These are phyloP conservation scores for Pleurotus platypus DNA, from an alignment of 768 basidiomycete genomes.

Conservation along the genomic window DNA sequence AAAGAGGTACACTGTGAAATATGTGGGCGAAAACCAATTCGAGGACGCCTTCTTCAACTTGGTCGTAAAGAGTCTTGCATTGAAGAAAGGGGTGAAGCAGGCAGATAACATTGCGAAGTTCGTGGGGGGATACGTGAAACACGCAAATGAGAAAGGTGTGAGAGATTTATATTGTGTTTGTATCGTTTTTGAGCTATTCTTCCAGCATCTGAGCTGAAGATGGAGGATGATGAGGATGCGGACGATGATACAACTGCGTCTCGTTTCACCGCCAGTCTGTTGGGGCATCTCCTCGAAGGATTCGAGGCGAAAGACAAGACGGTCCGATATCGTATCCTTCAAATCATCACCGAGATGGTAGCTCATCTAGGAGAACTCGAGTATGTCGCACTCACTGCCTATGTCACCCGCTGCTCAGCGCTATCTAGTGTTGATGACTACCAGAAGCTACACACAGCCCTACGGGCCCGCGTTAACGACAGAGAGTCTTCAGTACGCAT, in stretches of 20 bases:
- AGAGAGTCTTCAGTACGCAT: slow-evolving; percentile 75
- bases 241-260: slow-evolving; percentile 64
- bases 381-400: slow-evolving; percentile 40
- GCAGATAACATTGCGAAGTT: slow-evolving; percentile 85
- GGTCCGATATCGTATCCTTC: slow-evolving; percentile 76
- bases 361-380: slow-evolving; percentile 80
- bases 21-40: slow-evolving; percentile 77
- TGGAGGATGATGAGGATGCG: slow-evolving; percentile 33
- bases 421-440: slow-evolving; percentile 72
- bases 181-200: background rate
- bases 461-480: slow-evolving; percentile 74
- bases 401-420: background rate
- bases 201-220: slow-evolving; percentile 36
- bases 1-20: slow-evolving; percentile 32
- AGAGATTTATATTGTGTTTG: background rate
- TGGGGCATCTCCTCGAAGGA: slow-evolving; percentile 69
- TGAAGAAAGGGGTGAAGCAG: slow-evolving; percentile 77
- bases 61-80: slow-evolving; percentile 54
- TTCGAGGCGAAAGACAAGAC: slow-evolving; percentile 86
- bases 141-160: slow-evolving; percentile 75
- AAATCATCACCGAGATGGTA: slow-evolving; percentile 77
- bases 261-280: slow-evolving; percentile 62
- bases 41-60: slow-evolving; percentile 59
- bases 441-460: slow-evolving; percentile 48
- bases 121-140: slow-evolving; percentile 71